Conservation (phyloP, 768 basidiomycete species). For the Tephrocybe sp. region DNA sequence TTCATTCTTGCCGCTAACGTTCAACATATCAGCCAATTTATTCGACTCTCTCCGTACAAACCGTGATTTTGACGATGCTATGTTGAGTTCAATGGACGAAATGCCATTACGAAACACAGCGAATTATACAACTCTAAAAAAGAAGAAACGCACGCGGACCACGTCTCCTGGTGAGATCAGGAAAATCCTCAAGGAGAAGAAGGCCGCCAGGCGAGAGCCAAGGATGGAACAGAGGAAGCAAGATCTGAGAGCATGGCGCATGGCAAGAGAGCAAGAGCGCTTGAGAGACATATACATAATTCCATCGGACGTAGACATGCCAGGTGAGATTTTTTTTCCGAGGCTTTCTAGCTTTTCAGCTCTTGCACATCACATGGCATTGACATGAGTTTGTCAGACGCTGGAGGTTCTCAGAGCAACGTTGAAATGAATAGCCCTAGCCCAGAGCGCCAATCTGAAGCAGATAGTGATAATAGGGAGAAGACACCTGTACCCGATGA, state of each 20-base stretch:
- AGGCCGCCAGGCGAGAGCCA: conserved; percentile 37
- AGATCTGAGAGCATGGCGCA: conserved; percentile 35
- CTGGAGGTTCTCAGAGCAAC: conserved; percentile 7
- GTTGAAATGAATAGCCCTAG: conserved; percentile 16
- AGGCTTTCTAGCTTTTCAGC: not conserved
- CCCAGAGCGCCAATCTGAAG: conserved; percentile 2
- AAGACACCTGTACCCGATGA: conserved; percentile 16
- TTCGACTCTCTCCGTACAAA: conserved; percentile 32
- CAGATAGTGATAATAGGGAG: conserved; percentile 7
- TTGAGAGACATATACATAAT: conserved; percentile 40
- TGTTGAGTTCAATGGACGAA: conserved; percentile 26
- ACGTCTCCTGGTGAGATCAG: conserved; percentile 44
- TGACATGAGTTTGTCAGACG: conserved; percentile 2
- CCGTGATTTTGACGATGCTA: conserved; percentile 27
- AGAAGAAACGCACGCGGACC: conserved; percentile 51
- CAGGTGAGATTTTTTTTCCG: conserved; percentile 15
- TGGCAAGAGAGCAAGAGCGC: conserved; percentile 35
- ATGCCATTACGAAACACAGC: conserved; percentile 29
- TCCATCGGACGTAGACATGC: conserved; percentile 25
- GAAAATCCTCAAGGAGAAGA: conserved; percentile 30
- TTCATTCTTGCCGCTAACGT: conserved; percentile 1
- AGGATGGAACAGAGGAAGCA: conserved; percentile 39
- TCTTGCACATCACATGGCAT: not conserved
- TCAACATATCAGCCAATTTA: conserved; percentile 25
- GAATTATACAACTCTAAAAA: conserved; percentile 28